Evolutionary conservation across 441 rosid species (phyloP).

Genomic region (Pelargonium myrrhifolium): DNA sequence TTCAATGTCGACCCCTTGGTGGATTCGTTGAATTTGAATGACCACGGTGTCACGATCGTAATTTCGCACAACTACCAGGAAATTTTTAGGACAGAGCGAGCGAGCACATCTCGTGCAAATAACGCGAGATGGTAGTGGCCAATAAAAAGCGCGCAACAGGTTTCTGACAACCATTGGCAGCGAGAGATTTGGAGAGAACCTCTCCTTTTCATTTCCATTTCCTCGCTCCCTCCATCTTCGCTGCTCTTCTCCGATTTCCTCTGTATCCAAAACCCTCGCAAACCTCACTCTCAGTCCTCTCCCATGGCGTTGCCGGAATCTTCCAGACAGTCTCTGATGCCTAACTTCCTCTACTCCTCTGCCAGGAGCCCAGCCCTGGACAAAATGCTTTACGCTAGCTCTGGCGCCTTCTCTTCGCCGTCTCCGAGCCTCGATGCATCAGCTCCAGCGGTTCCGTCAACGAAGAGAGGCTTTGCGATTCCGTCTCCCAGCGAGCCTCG

Average conservation of each 20-base stretch:
- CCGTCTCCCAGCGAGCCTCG: constrained; percentile 69
- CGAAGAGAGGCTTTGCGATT: constrained; percentile 38
- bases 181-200: not conserved
- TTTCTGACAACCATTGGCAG: not conserved
- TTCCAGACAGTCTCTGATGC: constrained; percentile 52
- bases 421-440: constrained; percentile 15
- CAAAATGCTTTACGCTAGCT: constrained; percentile 29
- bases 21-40: not conserved
- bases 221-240: not conserved
- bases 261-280: too few relatives aligned
- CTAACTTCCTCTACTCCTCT: constrained; percentile 64
- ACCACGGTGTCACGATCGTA: not conserved
- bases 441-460: constrained; percentile 18
- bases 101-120: not conserved
- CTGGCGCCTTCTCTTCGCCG: constrained; percentile 21
- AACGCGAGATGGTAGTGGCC: not conserved
- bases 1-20: not conserved
- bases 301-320: constrained; percentile 45
- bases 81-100: too few relatives aligned
- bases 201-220: not conserved
- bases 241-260: too few relatives aligned
- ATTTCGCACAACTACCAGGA: not conserved
- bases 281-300: not conserved
- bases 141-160: not conserved
- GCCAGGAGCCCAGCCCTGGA: constrained; percentile 30